Evolutionary conservation across 2,329 filamentous ascomycete genomes (phyloP).

Genomic region (Orbilia blumenaviensis): DNA sequence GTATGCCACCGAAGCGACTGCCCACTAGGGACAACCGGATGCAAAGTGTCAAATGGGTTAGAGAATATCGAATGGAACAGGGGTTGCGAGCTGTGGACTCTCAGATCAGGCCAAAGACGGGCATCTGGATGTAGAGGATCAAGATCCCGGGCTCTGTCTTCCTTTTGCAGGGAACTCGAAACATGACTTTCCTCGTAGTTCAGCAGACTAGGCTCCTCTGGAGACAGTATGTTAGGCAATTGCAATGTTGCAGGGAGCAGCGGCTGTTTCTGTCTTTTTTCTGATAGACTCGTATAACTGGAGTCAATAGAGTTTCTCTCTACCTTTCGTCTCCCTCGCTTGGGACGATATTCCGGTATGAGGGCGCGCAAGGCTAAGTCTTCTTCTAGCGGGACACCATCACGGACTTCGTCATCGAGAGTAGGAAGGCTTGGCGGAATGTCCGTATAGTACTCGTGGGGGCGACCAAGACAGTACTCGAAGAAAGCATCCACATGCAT

Average conservation of each 20-base stretch:
- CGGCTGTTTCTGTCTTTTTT: conserved; percentile 70
- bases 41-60: conserved; percentile 41
- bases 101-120: conserved; percentile 40
- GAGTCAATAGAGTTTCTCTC: conserved; percentile 69
- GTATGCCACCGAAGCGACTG: conserved; percentile 63
- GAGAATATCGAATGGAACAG: conserved; percentile 43
- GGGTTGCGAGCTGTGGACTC: conserved; percentile 29
- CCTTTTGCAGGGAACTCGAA: conserved; percentile 58
- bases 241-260: conserved; percentile 63
- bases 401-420: conserved; percentile 71
- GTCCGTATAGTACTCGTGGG: conserved; percentile 80
- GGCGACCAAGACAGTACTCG: conserved; percentile 81
- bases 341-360: conserved; percentile 77
- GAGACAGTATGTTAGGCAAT: conserved; percentile 59
- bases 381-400: conserved; percentile 85
- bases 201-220: conserved; percentile 60
- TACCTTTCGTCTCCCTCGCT: conserved; percentile 70
- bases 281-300: conserved; percentile 67
- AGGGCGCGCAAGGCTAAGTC: conserved; percentile 86
- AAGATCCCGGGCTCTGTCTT: conserved; percentile 35
- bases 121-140: conserved; percentile 30
- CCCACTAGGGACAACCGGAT: conserved; percentile 54
- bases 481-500: conserved; percentile 97
- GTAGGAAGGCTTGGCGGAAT: conserved; percentile 66
- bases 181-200: conserved; percentile 69